Base-by-base conservation (phyloP, 108 stramenopile species). In the Aurantiochytrium sp. region DNA sequence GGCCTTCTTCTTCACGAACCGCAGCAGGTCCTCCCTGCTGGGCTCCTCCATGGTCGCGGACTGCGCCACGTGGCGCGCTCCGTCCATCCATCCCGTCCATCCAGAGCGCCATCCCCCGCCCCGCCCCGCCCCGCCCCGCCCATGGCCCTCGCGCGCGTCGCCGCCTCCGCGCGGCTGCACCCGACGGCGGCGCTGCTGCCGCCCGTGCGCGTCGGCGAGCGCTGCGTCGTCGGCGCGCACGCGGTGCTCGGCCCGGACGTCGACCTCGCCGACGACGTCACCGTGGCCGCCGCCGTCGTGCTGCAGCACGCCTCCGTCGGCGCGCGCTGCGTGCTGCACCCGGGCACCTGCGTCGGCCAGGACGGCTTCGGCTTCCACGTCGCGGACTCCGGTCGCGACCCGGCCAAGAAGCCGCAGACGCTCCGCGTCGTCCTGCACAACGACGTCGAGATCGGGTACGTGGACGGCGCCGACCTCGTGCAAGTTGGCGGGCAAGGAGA, bases 361-460 rank as follows among this genome's bases (percentile, higher is more conserved):
- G 73, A 81, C 24, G 73, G 73, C 12, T 81, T 81, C 32, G 73
- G 73, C 12, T 81, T 81, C 39, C 42, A 81, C 27, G 24, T 81
- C 24, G 73, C 19, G 1, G 22, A 65, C 8, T 6, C 6, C 73
- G 73, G n/a, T n/a, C n/a, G 10, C 27, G 45, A 41, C 42, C 73
- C 50, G 10, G 73, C 39, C 8, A 81, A 81, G 24, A 81, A 81
- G 32, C 73, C 73, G 8, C 73, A 81, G 24, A 81, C 73, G 42
- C 73, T 81, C 24, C 45, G 42, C 17, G 73, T 81, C 39, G 45
- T 81, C 6, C 24, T 81, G n/a, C 24, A 48, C 27, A 15, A 41
- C 42, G 73, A 81, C 39, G 73, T 81, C n/a, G 73, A 81, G 73
- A 81, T 81, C n/a, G 73, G 73, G 73, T 81, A 48, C 39, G 73